Evolutionary conservation across 1,284 basidiomycete genomes (phyloP), one percentile per base, ranked within the genome.

Genomic region (Macrocystidia cucumis): DNA sequence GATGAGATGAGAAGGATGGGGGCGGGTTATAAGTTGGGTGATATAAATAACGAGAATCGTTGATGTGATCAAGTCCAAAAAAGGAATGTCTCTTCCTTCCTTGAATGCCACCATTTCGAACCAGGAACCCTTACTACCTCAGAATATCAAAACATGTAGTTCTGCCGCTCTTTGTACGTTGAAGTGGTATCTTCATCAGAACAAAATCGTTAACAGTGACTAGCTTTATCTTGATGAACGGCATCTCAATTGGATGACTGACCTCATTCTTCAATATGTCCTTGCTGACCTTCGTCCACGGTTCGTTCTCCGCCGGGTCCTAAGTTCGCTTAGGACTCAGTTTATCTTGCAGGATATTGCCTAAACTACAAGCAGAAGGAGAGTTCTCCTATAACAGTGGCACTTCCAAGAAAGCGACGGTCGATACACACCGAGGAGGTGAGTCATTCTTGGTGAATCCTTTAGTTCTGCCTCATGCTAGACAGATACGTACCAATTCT

Each of bases 241-340:
- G n/a, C 85, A 88, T 56, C 51, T 80, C 11, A 65, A 73, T 29
- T 88, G 85, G 85, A 88, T 88, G 84, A 74, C 80, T 4, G 83
- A 88, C 43, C 46, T 59, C 17, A 62, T 78, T 27, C 58, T 88
- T 9, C 83, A 86, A 48, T 71, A 74, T 48, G 78, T 88, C 16
- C 63, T 88, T 2, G 67, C 72, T 9, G 84, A 88, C 50, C 54
- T 88, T 29, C 67, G 78, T 45, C 79, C 79, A 39, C 56, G 75
- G 85, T 86, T 41, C 45, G 69, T 34, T 29, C 11, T 13, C n/a
- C 27, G 13, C 20, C 9, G 9, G 32, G n/a, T 19, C 17, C 18
- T 23, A 17, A 14, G 32, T 18, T 35, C 9, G 5, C 38, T 40
- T 19, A 28, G 25, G 20, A 45, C n/a, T 27, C 25, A 25, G n/a